Percentiles rank a stretch among this genome's conserved stretches.
These are phyloP conservation scores for Syzygium jambos DNA, from an alignment of 345 rosid species.

Conservation along the genomic window DNA sequence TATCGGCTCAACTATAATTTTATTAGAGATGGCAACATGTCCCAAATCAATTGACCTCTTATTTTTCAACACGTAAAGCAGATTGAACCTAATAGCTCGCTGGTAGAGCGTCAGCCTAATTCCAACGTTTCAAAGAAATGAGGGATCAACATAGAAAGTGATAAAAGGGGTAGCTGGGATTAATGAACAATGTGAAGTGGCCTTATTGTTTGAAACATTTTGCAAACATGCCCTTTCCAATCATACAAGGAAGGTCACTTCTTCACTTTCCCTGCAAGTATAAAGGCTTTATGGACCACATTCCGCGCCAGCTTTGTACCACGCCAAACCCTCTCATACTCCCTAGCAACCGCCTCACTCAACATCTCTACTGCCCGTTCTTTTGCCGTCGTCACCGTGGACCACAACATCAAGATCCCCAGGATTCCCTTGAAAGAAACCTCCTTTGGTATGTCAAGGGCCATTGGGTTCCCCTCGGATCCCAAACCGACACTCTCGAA, in stretches of 20 bases:
- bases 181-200: not conserved
- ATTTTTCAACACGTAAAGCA: not conserved
- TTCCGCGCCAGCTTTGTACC: conserved; percentile 29
- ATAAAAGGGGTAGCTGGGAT: not conserved
- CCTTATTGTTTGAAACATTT: not conserved
- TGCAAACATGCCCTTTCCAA: not conserved
- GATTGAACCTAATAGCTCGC: not conserved
- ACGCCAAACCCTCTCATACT: conserved; percentile 55
- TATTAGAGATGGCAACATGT: not conserved
- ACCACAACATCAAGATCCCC: conserved; percentile 35
- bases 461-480: conserved; percentile 40
- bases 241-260: not conserved
- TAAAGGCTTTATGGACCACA: conserved; percentile 36
- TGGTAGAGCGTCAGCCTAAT: not conserved
- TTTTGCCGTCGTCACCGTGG: conserved; percentile 35
- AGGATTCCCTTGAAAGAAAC: conserved; percentile 42
- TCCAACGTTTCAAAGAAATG: not conserved
- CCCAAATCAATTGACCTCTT: not conserved
- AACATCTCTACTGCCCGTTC: conserved; percentile 52
- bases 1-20: not conserved
- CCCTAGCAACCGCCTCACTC: conserved; percentile 28
- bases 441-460: conserved; percentile 33
- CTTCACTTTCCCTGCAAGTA: conserved; percentile 49
- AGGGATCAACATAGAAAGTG: not conserved
- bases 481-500: conserved; percentile 50